Evolutionary conservation across 2,329 filamentous ascomycete species (phyloP).

Genomic region (Hypoxylon rubiginosum): DNA sequence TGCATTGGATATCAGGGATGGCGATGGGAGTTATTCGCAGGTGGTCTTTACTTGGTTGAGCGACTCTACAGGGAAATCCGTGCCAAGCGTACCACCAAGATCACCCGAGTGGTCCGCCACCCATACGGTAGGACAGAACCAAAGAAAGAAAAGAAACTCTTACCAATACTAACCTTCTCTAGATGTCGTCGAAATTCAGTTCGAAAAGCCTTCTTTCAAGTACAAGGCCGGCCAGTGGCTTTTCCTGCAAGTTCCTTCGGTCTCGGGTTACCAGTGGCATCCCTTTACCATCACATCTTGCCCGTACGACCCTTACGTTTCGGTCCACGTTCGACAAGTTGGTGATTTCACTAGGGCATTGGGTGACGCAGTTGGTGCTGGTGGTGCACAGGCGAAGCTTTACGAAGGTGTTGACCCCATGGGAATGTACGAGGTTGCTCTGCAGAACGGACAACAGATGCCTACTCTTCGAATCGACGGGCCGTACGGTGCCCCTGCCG

Average conservation of each 20-base stretch:
- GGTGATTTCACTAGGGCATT: constrained; percentile 95
- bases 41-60: constrained; percentile 87
- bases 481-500: constrained; percentile 94
- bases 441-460: constrained; percentile 94
- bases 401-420: constrained; percentile 92
- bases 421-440: constrained; percentile 97
- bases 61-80: constrained; percentile 93
- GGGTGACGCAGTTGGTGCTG: constrained; percentile 95
- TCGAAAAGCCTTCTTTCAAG: constrained; percentile 94
- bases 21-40: constrained; percentile 94
- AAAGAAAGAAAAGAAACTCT: neutral
- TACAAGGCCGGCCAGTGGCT: constrained; percentile 99
- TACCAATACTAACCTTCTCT: constrained; percentile 48
- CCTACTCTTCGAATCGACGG: constrained; percentile 91
- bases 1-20: constrained; percentile 96
- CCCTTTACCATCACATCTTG: constrained; percentile 99
- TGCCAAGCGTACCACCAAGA: constrained; percentile 84
- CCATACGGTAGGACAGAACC: constrained; percentile 78
- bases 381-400: constrained; percentile 86
- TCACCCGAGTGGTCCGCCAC: constrained; percentile 94
- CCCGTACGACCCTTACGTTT: constrained; percentile 94
- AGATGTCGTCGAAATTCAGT: constrained; percentile 98
- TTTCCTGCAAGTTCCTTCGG: constrained; percentile 91
- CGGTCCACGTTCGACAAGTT: constrained; percentile 94
- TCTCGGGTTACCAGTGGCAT: constrained; percentile 95